Evolutionary conservation across 768 basidiomycete species (phyloP).

Genomic region (Postia placenta): DNA sequence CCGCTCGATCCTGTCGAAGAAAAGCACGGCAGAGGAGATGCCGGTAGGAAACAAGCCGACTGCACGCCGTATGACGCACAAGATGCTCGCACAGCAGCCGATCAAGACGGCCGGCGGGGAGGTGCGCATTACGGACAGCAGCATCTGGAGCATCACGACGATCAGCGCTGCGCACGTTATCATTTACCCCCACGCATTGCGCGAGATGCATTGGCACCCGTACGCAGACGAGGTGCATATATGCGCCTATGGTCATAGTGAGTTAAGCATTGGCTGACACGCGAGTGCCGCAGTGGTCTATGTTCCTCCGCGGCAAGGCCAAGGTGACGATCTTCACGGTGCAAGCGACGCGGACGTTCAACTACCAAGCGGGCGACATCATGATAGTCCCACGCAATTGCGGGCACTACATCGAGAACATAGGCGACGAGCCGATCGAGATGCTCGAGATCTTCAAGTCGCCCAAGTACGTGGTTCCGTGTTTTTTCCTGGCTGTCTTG

Average conservation of each 20-base stretch:
- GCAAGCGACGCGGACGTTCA: slow-evolving; percentile 49
- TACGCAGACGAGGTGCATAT: slow-evolving; percentile 2
- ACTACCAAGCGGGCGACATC: slow-evolving; percentile 26
- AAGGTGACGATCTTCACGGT: slow-evolving; percentile 56
- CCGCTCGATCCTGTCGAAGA: slow-evolving; percentile 1
- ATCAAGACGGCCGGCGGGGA: slow-evolving; percentile 40
- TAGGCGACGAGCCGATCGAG: slow-evolving; percentile 30
- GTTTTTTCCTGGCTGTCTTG: neutral
- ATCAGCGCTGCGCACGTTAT: slow-evolving; percentile 50
- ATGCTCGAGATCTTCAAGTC: slow-evolving; percentile 37
- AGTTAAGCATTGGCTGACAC: too few species aligned
- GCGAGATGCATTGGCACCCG: slow-evolving; percentile 18
- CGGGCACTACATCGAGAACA: slow-evolving; percentile 37
- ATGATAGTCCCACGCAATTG: slow-evolving; percentile 1
- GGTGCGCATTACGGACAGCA: slow-evolving; percentile 45
- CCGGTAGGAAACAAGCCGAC: slow-evolving; percentile 29
- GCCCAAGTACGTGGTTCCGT: slow-evolving; percentile 12
- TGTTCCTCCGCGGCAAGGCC: slow-evolving; percentile 31
- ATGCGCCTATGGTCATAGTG: too few species aligned
- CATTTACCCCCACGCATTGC: slow-evolving; percentile 47
- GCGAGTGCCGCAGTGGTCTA: neutral
- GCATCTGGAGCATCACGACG: slow-evolving; percentile 40
- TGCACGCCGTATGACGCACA: slow-evolving; percentile 34
- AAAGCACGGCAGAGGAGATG: neutral
- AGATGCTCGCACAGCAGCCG: slow-evolving; percentile 38